These are phyloP conservation scores for Sparassis latifolia DNA, from an alignment of 1,284 basidiomycete species.

Conservation along the genomic window DNA sequence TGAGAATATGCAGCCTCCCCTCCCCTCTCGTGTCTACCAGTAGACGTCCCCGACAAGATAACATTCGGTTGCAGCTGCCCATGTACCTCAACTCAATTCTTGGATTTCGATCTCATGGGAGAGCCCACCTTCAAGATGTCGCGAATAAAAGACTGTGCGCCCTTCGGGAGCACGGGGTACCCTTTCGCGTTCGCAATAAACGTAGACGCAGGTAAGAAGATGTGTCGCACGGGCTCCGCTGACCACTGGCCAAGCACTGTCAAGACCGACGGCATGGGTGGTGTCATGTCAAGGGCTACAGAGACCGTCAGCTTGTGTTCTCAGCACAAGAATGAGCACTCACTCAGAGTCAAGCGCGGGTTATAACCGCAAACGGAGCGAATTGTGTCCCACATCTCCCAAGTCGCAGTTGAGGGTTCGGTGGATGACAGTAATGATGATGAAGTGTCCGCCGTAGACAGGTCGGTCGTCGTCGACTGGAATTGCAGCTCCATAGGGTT, in stretches of 20 bases:
- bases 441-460: slow-evolving; percentile 9
- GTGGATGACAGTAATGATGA: slow-evolving; percentile 9
- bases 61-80: slow-evolving; percentile 74
- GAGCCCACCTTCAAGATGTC: slow-evolving; percentile 76
- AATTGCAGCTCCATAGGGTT: slow-evolving; percentile 56
- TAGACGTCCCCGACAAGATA: slow-evolving; percentile 67
- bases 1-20: slow-evolving; percentile 87
- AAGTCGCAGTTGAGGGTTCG: slow-evolving; percentile 75
- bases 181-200: slow-evolving; percentile 97
- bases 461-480: slow-evolving; percentile 24
- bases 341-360: slow-evolving; percentile 78
- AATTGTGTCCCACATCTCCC: slow-evolving; percentile 98
- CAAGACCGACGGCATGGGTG: slow-evolving; percentile 73
- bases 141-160: slow-evolving; percentile 82
- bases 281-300: slow-evolving; percentile 83
- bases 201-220: slow-evolving; percentile 84
- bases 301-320: not conserved
- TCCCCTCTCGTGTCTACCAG: slow-evolving; percentile 67
- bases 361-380: slow-evolving; percentile 73
- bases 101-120: slow-evolving; percentile 2
- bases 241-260: slow-evolving; percentile 81
- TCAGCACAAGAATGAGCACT: not conserved
- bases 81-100: slow-evolving; percentile 7
- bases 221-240: slow-evolving; percentile 83
- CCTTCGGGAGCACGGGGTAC: slow-evolving; percentile 94